A percentile compares a stretch with the other conserved stretches of the same genome.
Conservation (phyloP, 176 grass and related monocot genomes). For the Musa schizocarpa region DNA sequence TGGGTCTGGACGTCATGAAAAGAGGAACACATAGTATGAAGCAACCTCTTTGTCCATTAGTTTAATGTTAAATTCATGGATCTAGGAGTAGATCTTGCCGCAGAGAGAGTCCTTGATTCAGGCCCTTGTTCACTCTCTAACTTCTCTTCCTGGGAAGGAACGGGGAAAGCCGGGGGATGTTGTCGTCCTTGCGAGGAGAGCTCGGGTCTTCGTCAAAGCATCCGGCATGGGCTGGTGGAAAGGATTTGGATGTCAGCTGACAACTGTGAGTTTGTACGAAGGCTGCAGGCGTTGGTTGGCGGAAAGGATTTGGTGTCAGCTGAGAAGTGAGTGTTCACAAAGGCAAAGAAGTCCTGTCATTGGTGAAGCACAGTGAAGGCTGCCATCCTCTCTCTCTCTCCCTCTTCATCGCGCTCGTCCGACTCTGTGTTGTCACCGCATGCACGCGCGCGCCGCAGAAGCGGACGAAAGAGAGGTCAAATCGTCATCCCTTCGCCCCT, state of each 20-base stretch:
- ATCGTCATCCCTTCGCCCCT: background rate
- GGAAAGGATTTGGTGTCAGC: background rate
- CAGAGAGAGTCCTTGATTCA: too few species aligned
- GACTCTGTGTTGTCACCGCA: background rate
- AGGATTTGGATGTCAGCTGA: background rate
- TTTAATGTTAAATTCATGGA: too few species aligned
- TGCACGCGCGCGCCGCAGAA: background rate
- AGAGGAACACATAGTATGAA: too few species aligned
- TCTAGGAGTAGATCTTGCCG: too few species aligned
- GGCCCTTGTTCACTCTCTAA: too few species aligned
- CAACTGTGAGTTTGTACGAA: background rate
- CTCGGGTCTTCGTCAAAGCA: too few species aligned
- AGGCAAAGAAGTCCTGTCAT: background rate
- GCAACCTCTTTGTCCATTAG: too few species aligned
- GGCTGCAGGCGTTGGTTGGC: background rate
- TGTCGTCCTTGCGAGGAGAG: too few species aligned
- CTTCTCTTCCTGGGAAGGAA: too few species aligned
- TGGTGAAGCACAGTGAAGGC: background rate
- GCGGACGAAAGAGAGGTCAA: conserved; percentile 10
- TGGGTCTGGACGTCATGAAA: too few species aligned
- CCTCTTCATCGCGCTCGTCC: background rate
- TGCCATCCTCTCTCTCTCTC: background rate
- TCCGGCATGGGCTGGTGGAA: too few species aligned
- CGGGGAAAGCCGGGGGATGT: too few species aligned
- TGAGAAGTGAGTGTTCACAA: background rate